Evolutionary conservation across 768 basidiomycete species (phyloP).

Genomic region (Hygrocybe punicea): DNA sequence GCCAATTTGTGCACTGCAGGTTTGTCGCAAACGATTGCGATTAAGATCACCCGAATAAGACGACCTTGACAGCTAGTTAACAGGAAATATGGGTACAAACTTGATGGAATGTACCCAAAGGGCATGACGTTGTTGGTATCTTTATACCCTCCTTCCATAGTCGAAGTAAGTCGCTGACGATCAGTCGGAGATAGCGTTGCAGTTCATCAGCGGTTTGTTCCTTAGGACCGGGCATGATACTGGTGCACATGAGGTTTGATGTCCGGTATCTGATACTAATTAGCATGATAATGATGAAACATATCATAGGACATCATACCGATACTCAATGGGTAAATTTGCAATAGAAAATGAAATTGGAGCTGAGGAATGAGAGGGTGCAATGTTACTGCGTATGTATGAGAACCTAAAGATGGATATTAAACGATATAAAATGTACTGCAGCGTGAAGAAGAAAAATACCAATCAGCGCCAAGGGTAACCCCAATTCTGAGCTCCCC

Average conservation of each 20-base stretch:
- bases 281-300: not conserved
- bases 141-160: slow-evolving; percentile 24
- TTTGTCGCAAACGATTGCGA: slow-evolving; percentile 37
- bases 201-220: slow-evolving; percentile 26
- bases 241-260: slow-evolving; percentile 21
- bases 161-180: slow-evolving; percentile 26
- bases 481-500: not conserved
- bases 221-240: slow-evolving; percentile 29
- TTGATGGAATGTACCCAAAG: slow-evolving; percentile 3
- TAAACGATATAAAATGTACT: not conserved
- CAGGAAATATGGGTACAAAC: not conserved
- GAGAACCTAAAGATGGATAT: slow-evolving; percentile 30
- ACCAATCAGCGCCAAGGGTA: not conserved
- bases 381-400: slow-evolving; percentile 32
- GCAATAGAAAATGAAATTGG: slow-evolving; percentile 4
- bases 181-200: slow-evolving; percentile 22
- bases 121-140: slow-evolving; percentile 20
- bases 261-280: slow-evolving; percentile 20
- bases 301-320: not conserved
- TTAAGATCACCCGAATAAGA: slow-evolving; percentile 28
- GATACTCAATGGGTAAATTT: not conserved
- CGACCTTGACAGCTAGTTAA: not conserved
- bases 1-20: slow-evolving; percentile 37
- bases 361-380: slow-evolving; percentile 34
- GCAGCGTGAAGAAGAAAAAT: not conserved